These are phyloP conservation scores for Teunomyces stri DNA, from an alignment of 805 yeast genomes.

Conservation along the genomic window DNA sequence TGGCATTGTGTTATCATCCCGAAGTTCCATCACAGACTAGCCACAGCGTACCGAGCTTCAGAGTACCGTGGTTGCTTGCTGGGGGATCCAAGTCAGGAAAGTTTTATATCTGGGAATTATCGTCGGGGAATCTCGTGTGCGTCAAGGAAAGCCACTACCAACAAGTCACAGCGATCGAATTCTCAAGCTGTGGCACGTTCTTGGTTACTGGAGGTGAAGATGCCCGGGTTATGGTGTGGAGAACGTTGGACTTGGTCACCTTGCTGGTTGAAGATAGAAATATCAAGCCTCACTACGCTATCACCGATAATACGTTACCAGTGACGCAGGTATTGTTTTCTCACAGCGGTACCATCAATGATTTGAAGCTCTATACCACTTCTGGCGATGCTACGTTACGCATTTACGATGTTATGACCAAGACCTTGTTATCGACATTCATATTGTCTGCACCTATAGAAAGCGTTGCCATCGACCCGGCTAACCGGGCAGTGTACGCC, in stretches of 20 bases:
- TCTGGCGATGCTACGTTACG: slow-evolving; percentile 76
- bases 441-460: slow-evolving; percentile 60
- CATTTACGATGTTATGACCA: slow-evolving; percentile 55
- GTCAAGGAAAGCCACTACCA: slow-evolving; percentile 88
- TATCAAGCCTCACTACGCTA: slow-evolving; percentile 54
- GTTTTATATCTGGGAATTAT: slow-evolving; percentile 80
- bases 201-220: slow-evolving; percentile 79
- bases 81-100: slow-evolving; percentile 78
- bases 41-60: slow-evolving; percentile 37
- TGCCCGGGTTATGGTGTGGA: slow-evolving; percentile 77
- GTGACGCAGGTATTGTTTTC: slow-evolving; percentile 47
- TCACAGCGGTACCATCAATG: slow-evolving; percentile 54
- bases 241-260: slow-evolving; percentile 55
- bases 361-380: slow-evolving; percentile 61
- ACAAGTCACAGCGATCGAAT: slow-evolving; percentile 55
- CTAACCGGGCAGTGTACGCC: slow-evolving; percentile 68
- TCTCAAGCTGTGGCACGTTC: slow-evolving; percentile 59
- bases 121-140: slow-evolving; percentile 68
- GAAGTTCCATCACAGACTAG: slow-evolving; percentile 19
- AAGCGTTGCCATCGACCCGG: slow-evolving; percentile 69
- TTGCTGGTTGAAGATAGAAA: slow-evolving; percentile 25
- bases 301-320: slow-evolving; percentile 61
- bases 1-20: slow-evolving; percentile 44
- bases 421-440: slow-evolving; percentile 60
- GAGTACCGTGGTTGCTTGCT: slow-evolving; percentile 62